These are phyloP conservation scores for Mediolabrus comicus DNA, from an alignment of 108 stramenopile genomes.

Conservation along the genomic window DNA sequence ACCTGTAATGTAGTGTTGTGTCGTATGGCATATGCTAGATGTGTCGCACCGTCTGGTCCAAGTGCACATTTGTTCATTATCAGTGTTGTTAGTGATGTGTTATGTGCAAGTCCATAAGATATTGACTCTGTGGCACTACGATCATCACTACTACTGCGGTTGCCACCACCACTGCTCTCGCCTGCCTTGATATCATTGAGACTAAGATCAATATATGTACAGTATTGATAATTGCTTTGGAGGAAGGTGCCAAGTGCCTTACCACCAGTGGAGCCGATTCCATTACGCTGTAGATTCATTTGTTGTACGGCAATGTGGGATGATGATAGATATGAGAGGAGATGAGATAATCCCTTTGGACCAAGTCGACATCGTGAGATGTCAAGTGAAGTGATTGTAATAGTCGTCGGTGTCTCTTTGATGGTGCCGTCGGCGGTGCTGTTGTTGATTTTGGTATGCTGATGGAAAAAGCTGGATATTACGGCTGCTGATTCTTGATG, in stretches of 20 bases:
- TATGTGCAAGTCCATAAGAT: not conserved
- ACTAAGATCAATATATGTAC: conserved; percentile 1
- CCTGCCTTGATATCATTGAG: conserved; percentile 19
- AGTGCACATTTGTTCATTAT: conserved; percentile 16
- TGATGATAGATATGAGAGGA: conserved; percentile 6
- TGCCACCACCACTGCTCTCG: no score
- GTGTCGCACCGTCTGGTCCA: conserved; percentile 7
- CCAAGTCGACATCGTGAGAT: conserved; percentile 11
- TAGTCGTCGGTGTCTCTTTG: not conserved
- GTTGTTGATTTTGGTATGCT: no score
- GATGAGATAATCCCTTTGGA: not conserved
- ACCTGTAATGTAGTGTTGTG: not conserved
- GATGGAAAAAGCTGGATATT: not conserved
- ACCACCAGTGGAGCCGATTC: conserved; percentile 4
- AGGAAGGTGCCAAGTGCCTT: conserved; percentile 2
- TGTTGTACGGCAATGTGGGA: not conserved
- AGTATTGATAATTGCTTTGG: not conserved
- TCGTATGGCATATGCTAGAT: not conserved
- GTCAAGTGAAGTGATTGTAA: not conserved
- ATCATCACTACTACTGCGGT: no score
- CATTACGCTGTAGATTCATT: conserved; percentile 7
- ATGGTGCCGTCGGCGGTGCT: not conserved
- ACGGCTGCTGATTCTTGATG: no score
- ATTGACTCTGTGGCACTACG: not conserved
- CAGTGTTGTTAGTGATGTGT: not conserved